These are phyloP conservation scores for Yarrowia yakushimensis DNA, from an alignment of 805 yeast species.

Conservation along the genomic window DNA sequence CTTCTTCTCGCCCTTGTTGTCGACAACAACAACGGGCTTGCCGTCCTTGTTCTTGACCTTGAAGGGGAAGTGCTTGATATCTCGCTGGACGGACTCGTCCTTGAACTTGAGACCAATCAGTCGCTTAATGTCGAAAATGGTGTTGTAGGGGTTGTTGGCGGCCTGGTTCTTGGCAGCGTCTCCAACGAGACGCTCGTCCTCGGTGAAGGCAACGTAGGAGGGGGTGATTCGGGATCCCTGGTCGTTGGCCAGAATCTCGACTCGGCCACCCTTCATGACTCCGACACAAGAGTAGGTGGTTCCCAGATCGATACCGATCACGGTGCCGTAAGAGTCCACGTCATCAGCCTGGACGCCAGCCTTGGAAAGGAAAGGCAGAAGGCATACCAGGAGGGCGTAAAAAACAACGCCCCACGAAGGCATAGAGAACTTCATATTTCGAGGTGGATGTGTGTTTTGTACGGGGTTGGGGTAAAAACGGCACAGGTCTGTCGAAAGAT, in stretches of 20 bases:
- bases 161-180: constrained; percentile 97
- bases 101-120: constrained; percentile 78
- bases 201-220: constrained; percentile 88
- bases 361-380: constrained; percentile 38
- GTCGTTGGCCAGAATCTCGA: constrained; percentile 90
- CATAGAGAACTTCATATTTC: constrained; percentile 24
- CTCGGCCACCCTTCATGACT: constrained; percentile 76
- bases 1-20: constrained; percentile 68
- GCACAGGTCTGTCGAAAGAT: constrained; percentile 22
- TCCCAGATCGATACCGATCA: constrained; percentile 94
- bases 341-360: constrained; percentile 36
- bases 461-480: neutral
- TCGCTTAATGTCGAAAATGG: constrained; percentile 88
- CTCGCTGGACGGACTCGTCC: constrained; percentile 76
- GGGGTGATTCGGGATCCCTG: constrained; percentile 98
- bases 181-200: constrained; percentile 88
- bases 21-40: constrained; percentile 79
- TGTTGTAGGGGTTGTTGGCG: constrained; percentile 80
- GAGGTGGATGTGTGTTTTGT: constrained; percentile 1
- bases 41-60: constrained; percentile 64
- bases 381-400: constrained; percentile 38
- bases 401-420: constrained; percentile 36
- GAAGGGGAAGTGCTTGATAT: constrained; percentile 80
- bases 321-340: constrained; percentile 45
- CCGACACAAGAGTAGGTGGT: constrained; percentile 98